Evolutionary conservation across 179 eudicot genomes (phyloP), one percentile per base, ranked within the genome.

Genomic region (Patellifolia procumbens): DNA sequence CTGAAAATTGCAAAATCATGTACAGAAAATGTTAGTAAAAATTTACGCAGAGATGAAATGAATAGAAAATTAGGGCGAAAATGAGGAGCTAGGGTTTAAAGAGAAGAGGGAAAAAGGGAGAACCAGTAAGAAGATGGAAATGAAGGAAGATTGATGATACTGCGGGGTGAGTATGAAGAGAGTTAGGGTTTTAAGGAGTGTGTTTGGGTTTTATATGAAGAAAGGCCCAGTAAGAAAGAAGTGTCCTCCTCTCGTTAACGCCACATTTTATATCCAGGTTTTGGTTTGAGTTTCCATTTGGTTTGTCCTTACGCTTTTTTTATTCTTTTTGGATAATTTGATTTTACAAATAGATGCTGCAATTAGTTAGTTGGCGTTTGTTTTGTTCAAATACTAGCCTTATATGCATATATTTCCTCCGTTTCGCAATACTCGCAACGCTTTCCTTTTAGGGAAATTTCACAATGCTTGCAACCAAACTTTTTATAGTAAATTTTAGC

Each of bases 251-350:
- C n/a, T 22, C 0, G 55, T 22, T 4, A 2, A 58, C 52, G 69
- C 74, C 80, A 77, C 74, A 59, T 77, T 77, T 46, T 39, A n/a
- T 29, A 26, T 37, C 26, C 2, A 4, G 59, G 59, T 45, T 74
- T 61, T 74, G n/a, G n/a, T n/a, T n/a, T n/a, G n/a, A n/a, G n/a
- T n/a, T n/a, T n/a, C n/a, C n/a, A n/a, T n/a, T n/a, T n/a, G n/a
- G n/a, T n/a, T n/a, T n/a, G n/a, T n/a, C n/a, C n/a, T n/a, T n/a
- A n/a, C n/a, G n/a, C n/a, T n/a, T n/a, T n/a, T n/a, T n/a, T n/a
- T n/a, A n/a, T n/a, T n/a, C n/a, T n/a, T n/a, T n/a, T n/a, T n/a
- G n/a, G n/a, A n/a, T n/a, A n/a, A n/a, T n/a, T n/a, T n/a, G n/a
- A n/a, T n/a, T n/a, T n/a, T n/a, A n/a, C n/a, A n/a, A n/a, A n/a